These are phyloP conservation scores for Pseudopyricularia cyperi DNA, from an alignment of 2,329 filamentous ascomycete species.

Conservation along the genomic window DNA sequence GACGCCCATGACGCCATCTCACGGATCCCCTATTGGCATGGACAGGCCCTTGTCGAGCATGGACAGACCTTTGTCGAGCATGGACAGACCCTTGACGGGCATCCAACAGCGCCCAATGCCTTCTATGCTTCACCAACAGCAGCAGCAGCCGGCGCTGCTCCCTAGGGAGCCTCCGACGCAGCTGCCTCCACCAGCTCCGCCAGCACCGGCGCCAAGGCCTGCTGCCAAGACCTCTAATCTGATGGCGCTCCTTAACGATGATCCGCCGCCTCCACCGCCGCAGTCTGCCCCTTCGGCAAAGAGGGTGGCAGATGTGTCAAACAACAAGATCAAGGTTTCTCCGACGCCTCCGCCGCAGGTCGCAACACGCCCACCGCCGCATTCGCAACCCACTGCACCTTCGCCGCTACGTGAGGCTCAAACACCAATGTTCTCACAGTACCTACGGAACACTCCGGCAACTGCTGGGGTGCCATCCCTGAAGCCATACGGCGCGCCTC, in stretches of 20 bases:
- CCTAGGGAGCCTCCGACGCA: background rate
- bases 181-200: constrained; percentile 16
- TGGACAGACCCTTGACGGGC: background rate
- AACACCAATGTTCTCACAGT: constrained; percentile 29
- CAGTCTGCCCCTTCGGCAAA: constrained; percentile 19
- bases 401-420: constrained; percentile 32
- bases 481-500: constrained; percentile 28
- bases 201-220: constrained; percentile 25
- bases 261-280: constrained; percentile 34
- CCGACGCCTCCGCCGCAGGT: constrained; percentile 15
- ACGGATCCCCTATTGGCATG: background rate
- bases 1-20: background rate
- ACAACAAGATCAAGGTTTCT: constrained; percentile 2
- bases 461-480: constrained; percentile 38
- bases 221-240: constrained; percentile 46
- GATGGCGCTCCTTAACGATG: constrained; percentile 51
- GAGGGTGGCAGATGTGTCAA: constrained; percentile 33
- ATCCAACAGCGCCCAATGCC: constrained; percentile 20
- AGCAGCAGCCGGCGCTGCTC: constrained; percentile 15
- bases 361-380: constrained; percentile 38
- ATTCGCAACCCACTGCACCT: constrained; percentile 24
- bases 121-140: constrained; percentile 1
- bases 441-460: constrained; percentile 24
- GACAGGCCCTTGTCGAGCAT: background rate
- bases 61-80: background rate